Evolutionary conservation across 805 yeast genomes (phyloP).

Genomic region (Kockiozyma suomiensis): DNA sequence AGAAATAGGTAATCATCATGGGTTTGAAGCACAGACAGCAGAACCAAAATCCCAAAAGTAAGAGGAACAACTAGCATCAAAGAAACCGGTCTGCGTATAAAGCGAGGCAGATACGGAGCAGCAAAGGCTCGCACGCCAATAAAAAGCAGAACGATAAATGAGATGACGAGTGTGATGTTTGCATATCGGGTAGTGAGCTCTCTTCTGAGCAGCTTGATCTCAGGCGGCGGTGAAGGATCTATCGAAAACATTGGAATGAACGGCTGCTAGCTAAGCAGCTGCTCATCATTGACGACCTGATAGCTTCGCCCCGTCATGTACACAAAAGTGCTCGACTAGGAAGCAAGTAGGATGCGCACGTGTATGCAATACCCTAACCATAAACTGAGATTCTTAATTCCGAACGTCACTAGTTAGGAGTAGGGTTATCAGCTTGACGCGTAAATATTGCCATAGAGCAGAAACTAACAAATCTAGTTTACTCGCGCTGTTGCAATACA

Average conservation of each 20-base stretch:
- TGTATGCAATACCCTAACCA: background rate
- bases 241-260: slow-evolving; percentile 15
- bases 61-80: slow-evolving; percentile 2
- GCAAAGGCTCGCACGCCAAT: slow-evolving; percentile 12
- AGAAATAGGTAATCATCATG: slow-evolving; percentile 22
- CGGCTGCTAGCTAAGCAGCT: no score
- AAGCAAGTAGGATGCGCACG: background rate
- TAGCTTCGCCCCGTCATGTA: no score
- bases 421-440: no score
- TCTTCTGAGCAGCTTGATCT: slow-evolving; percentile 9
- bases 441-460: no score
- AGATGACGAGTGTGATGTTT: slow-evolving; percentile 1
- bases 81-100: slow-evolving; percentile 14
- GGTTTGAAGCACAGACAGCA: slow-evolving; percentile 17
- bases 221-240: slow-evolving; percentile 11
- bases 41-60: slow-evolving; percentile 1
- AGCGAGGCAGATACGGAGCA: slow-evolving; percentile 6
- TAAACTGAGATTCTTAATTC: no score
- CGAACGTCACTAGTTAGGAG: no score
- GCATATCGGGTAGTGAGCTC: slow-evolving; percentile 14
- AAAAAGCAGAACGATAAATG: slow-evolving; percentile 3
- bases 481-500: no score
- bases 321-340: background rate
- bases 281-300: background rate
- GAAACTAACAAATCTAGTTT: no score